phyloP scores from a whole-genome alignment of 768 basidiomycete genomes.

The Strobilomyces dryophilus region DNA sequence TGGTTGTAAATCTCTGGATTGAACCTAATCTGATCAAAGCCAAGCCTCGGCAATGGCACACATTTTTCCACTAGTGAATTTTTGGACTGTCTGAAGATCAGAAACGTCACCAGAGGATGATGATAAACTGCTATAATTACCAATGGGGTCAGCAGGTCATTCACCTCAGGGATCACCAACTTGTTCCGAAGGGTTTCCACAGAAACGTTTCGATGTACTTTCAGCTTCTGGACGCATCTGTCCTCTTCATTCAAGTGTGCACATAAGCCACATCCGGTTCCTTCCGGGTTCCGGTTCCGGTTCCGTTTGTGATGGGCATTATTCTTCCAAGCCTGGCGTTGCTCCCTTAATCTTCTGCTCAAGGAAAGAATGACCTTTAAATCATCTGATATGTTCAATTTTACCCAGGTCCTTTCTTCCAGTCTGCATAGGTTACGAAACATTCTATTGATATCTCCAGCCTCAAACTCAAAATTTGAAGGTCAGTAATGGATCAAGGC shows the following conservation, averaged over 20 bases:
- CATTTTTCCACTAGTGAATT: no score
- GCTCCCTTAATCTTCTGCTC: neutral
- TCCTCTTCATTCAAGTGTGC: neutral
- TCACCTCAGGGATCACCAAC: neutral
- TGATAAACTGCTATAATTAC: neutral
- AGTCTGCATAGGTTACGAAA: neutral
- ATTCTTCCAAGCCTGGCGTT: neutral
- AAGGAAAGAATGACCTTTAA: neutral
- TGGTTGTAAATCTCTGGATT: neutral
- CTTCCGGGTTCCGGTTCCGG: neutral
- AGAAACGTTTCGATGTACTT: fast-evolving
- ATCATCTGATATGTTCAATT: neutral
- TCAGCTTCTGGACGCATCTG: neutral
- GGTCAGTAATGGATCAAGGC: neutral
- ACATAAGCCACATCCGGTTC: neutral
- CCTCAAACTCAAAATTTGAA: neutral
- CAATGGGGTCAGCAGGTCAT: neutral
- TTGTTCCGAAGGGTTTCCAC: neutral
- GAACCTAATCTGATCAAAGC: fast-evolving
- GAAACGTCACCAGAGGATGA: no score
- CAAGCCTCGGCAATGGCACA: neutral
- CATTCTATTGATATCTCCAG: neutral
- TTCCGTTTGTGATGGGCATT: neutral
- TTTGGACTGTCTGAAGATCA: no score
- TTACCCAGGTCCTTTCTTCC: neutral